These are phyloP conservation scores for Colletotrichum lupini DNA, from an alignment of 2,329 filamentous ascomycete species.

Conservation along the genomic window DNA sequence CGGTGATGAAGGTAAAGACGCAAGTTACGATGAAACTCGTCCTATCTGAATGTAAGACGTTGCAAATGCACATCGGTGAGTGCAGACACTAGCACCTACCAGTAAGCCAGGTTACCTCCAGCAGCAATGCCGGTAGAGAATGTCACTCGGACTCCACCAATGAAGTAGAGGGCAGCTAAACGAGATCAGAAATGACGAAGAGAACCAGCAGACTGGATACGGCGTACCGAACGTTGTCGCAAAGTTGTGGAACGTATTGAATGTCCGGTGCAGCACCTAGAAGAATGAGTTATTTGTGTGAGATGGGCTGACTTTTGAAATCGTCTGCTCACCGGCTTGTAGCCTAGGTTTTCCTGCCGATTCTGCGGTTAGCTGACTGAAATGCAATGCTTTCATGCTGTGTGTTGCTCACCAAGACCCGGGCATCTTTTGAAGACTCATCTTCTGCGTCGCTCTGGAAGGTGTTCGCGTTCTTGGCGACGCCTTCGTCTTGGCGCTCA, in stretches of 20 bases:
- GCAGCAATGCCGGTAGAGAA: slow-evolving; percentile 72
- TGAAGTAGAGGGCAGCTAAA: slow-evolving; percentile 69
- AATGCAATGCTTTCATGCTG: background rate
- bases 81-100: slow-evolving; percentile 47
- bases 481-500: background rate
- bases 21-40: slow-evolving; percentile 70
- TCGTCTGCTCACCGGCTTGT: slow-evolving; percentile 20
- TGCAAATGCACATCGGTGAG: too few relatives aligned
- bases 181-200: slow-evolving; percentile 21
- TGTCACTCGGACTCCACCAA: slow-evolving; percentile 69
- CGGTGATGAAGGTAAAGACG: slow-evolving; percentile 70
- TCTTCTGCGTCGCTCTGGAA: background rate
- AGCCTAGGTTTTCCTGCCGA: slow-evolving; percentile 25
- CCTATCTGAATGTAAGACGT: slow-evolving; percentile 47
- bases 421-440: background rate
- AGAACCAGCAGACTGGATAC: background rate
- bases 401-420: background rate
- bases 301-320: too few relatives aligned
- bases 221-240: slow-evolving; percentile 66
- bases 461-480: background rate
- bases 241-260: slow-evolving; percentile 68
- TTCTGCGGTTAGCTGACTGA: background rate
- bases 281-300: background rate
- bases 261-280: slow-evolving; percentile 67
- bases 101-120: slow-evolving; percentile 70